Evolutionary conservation across 257 asterid genomes (phyloP), one percentile per base, ranked within the genome.

Genomic region (Solanum bulbocastanum): DNA sequence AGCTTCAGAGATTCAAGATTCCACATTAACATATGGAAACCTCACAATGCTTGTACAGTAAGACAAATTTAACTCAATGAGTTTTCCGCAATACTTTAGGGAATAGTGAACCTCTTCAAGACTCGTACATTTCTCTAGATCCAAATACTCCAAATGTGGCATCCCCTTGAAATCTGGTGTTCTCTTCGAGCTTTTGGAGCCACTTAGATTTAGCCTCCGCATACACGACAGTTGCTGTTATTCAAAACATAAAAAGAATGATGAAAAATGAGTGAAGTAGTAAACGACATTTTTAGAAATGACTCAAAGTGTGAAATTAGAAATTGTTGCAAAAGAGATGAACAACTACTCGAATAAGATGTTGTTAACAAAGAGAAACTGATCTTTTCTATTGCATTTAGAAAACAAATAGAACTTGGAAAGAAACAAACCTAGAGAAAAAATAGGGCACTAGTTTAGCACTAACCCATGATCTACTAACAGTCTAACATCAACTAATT

Each of bases 61-160:
- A 20, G 1, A 1, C 49, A 73, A 35, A 73, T 18, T 0, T 36
- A 73, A 73, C 18, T 1, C 1, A 10, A 36, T 36, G 18, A 35
- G 82, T 73, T 73, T 36, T 4, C 30, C 36, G 49, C 5, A 73
- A 73, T 4, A 20, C 5, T 9, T 16, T 10, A 73, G 30, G 10
- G 82, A 73, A 73, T 20, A 8, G 1, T 35, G 49, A 73, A 73
- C 49, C 30, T 73, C 18, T 36, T 20, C 46, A 73, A 73, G 30
- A 20, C 13, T 36, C 6, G 0, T 9, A 35, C 82, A 73, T 0
- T 1, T 1, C 2, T 0, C 1, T 42, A 36, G 16, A 73, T 73
- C 0, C 82, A 73, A 73, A 9, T 20, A 20, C 30, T 35, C 30
- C 4, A 73, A 73, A 73, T 73, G 36, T 10, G 18, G 82, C 49